Percentiles rank a stretch among this genome's conserved stretches.
phyloP scores from a whole-genome alignment of 495 filamentous ascomycete genomes.

The Penicillium coffeae region DNA sequence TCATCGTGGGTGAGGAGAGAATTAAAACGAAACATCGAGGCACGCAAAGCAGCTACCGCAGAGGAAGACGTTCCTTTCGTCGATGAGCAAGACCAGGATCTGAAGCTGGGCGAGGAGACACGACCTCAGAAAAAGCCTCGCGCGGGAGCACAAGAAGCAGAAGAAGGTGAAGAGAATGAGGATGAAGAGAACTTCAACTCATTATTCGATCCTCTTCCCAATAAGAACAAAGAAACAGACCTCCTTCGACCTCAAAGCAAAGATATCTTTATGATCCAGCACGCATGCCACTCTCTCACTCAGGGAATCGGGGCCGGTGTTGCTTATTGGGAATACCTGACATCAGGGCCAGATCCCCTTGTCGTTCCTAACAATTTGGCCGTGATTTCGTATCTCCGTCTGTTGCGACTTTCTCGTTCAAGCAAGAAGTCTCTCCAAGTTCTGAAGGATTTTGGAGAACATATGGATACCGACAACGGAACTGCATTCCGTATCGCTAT shows the following conservation, averaged over 20 bases:
- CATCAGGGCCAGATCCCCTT: constrained; percentile 29
- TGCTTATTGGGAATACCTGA: constrained; percentile 74
- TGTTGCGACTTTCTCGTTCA: constrained; percentile 60
- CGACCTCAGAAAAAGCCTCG: not conserved
- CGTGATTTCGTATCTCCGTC: constrained; percentile 60
- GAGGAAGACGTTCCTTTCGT: constrained; percentile 29
- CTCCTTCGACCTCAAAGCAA: constrained; percentile 54
- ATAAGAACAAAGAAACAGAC: constrained; percentile 4
- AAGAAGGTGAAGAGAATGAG: constrained; percentile 19
- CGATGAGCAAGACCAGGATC: constrained; percentile 17
- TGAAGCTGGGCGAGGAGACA: constrained; percentile 1
- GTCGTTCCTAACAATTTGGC: constrained; percentile 68
- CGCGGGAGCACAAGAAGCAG: not conserved
- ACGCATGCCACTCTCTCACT: constrained; percentile 46
- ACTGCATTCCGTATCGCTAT: constrained; percentile 71
- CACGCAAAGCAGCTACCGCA: not conserved
- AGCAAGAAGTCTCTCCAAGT: constrained; percentile 51
- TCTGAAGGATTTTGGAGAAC: constrained; percentile 46
- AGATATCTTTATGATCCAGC: constrained; percentile 65
- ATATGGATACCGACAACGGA: constrained; percentile 29
- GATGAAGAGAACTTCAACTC: constrained; percentile 31
- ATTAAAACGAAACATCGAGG: not conserved
- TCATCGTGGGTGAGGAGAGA: not conserved
- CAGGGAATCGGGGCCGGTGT: constrained; percentile 36
- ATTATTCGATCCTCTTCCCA: constrained; percentile 33